phyloP scores from a whole-genome alignment of 176 grass and related monocot genomes.

The Ensete ventricosum region DNA sequence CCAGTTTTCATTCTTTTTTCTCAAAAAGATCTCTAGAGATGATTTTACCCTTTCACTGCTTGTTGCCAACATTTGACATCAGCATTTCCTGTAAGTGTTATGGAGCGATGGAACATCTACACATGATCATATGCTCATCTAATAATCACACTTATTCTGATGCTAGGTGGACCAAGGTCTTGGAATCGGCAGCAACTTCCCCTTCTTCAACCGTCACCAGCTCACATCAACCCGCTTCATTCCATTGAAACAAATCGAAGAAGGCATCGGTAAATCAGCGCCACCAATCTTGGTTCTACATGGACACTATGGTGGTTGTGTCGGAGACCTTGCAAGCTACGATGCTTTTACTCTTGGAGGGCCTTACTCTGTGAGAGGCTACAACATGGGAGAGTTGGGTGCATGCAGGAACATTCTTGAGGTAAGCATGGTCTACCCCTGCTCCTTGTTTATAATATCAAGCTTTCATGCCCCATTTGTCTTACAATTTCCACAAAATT shows the following conservation, averaged over 20 bases:
- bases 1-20: no score
- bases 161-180: conserved; percentile 94
- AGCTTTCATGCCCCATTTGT: background rate
- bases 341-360: conserved; percentile 96
- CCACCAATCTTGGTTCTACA: conserved; percentile 90
- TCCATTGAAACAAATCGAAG: conserved; percentile 74
- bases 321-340: conserved; percentile 92
- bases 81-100: background rate
- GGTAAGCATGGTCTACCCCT: conserved; percentile 30
- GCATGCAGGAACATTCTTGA: conserved; percentile 96
- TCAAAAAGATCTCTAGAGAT: no score
- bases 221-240: conserved; percentile 82
- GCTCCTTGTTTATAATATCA: background rate
- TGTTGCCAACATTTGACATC: background rate
- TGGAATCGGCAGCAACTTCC: conserved; percentile 86
- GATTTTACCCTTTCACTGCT: background rate
- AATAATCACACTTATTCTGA: background rate
- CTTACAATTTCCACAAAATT: background rate
- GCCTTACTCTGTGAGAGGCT: conserved; percentile 92
- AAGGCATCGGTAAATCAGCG: conserved; percentile 62
- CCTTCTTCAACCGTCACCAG: conserved; percentile 91
- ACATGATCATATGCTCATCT: background rate
- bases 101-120: background rate
- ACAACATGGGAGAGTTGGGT: conserved; percentile 83
- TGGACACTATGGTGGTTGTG: conserved; percentile 90